Conservation (phyloP, 768 basidiomycete species). For the Mrakia gelida region DNA sequence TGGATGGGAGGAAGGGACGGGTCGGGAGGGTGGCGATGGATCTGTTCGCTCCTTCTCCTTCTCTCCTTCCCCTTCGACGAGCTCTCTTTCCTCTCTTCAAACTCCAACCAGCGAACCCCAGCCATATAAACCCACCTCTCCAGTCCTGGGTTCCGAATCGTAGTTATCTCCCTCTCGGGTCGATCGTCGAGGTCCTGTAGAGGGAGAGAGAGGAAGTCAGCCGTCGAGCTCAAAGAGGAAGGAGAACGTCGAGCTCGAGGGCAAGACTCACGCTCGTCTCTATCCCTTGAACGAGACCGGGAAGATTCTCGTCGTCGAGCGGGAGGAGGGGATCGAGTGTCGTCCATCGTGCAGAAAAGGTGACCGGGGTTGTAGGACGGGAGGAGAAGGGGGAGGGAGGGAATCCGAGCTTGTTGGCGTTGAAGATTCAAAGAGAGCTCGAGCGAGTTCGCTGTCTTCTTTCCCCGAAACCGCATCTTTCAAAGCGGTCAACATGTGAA, state of each 20-base stretch:
- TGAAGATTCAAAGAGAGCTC: too few relatives aligned
- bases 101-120: not conserved
- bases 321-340: slow-evolving; percentile 1
- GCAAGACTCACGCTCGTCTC: slow-evolving; percentile 1
- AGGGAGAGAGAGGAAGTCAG: not conserved
- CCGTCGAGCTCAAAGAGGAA: not conserved
- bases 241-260: not conserved
- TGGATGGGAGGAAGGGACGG: too few relatives aligned
- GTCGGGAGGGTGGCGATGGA: not conserved
- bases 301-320: not conserved
- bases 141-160: not conserved
- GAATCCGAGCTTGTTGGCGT: too few relatives aligned
- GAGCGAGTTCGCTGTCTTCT: too few relatives aligned
- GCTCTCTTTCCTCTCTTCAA: not conserved
- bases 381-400: not conserved
- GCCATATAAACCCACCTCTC: not conserved
- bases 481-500: too few relatives aligned
- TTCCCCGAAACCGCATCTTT: too few relatives aligned
- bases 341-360: not conserved
- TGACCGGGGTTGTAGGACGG: too few relatives aligned
- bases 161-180: not conserved
- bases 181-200: not conserved
- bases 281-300: slow-evolving; percentile 1
- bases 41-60: not conserved
- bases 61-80: not conserved